Conservation (phyloP, 2,329 filamentous ascomycete species). For the Ceratocystis variospora region DNA sequence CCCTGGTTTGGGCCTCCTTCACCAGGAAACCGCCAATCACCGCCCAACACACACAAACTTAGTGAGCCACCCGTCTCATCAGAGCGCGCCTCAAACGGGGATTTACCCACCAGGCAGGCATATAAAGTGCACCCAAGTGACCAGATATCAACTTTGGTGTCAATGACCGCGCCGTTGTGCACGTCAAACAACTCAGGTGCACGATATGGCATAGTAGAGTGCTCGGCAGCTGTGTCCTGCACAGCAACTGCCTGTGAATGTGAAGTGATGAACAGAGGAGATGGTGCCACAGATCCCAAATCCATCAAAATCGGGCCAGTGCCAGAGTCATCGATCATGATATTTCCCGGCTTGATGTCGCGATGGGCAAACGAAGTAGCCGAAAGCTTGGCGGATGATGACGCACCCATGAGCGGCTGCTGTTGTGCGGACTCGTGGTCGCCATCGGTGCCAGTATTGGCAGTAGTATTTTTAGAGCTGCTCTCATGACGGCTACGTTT, state of each 20-base stretch:
- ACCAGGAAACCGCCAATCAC: slow-evolving; percentile 93
- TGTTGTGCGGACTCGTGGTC: slow-evolving; percentile 64
- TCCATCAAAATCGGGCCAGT: slow-evolving; percentile 91
- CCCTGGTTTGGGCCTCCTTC: slow-evolving; percentile 54
- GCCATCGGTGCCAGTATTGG: slow-evolving; percentile 38
- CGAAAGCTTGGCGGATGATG: slow-evolving; percentile 56
- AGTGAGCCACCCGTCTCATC: slow-evolving; percentile 93
- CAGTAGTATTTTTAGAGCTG: not conserved
- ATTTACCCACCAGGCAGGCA: slow-evolving; percentile 91
- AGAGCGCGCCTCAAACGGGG: slow-evolving; percentile 85
- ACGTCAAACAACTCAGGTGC: slow-evolving; percentile 97
- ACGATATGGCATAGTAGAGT: slow-evolving; percentile 96
- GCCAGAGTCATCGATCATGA: slow-evolving; percentile 94
- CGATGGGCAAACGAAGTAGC: slow-evolving; percentile 78
- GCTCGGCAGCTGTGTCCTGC: slow-evolving; percentile 88
- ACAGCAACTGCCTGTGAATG: slow-evolving; percentile 81
- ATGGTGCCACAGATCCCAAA: slow-evolving; percentile 76
- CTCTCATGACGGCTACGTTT: not conserved
- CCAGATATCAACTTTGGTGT: slow-evolving; percentile 98
- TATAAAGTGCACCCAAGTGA: slow-evolving; percentile 95
- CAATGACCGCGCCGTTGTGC: slow-evolving; percentile 78
- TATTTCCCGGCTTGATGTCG: slow-evolving; percentile 96
- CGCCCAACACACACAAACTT: slow-evolving; percentile 81
- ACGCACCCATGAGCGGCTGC: slow-evolving; percentile 68
- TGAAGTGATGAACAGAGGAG: slow-evolving; percentile 78